A percentile compares a stretch with the other conserved stretches of the same genome.
These are phyloP conservation scores for Trichosporon inkin DNA, from an alignment of 1,284 basidiomycete species.

Conservation along the genomic window DNA sequence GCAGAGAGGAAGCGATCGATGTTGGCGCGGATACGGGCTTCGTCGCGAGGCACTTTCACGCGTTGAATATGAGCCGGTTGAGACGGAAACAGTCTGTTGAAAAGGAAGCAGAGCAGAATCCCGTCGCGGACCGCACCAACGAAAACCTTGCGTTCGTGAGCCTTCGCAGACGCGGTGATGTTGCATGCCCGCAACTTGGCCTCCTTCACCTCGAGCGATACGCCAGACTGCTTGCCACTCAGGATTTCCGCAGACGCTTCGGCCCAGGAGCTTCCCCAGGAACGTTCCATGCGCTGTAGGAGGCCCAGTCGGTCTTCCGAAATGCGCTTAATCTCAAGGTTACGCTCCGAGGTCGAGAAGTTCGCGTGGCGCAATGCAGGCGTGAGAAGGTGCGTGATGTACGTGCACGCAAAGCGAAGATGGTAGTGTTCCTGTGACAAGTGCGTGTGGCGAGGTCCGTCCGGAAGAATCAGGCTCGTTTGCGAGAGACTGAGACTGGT, in stretches of 20 bases:
- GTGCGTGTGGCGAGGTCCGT: constrained; percentile 12
- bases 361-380: constrained; percentile 31
- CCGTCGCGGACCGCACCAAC: constrained; percentile 73
- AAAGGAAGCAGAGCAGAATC: constrained; percentile 69
- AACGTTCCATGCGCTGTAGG: constrained; percentile 63
- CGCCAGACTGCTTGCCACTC: constrained; percentile 18
- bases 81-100: constrained; percentile 40
- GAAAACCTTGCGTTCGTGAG: constrained; percentile 66
- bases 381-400: constrained; percentile 39
- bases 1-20: constrained; percentile 38
- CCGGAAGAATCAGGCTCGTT: constrained; percentile 19
- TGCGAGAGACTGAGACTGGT: constrained; percentile 20
- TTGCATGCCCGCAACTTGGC: constrained; percentile 48
- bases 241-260: constrained; percentile 27
- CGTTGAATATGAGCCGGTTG: constrained; percentile 36
- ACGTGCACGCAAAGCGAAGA: constrained; percentile 41
- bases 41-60: constrained; percentile 40
- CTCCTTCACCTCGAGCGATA: constrained; percentile 40
- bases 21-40: constrained; percentile 34
- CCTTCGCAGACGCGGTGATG: constrained; percentile 60
- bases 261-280: constrained; percentile 61
- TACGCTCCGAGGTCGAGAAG: constrained; percentile 31
- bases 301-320: constrained; percentile 63
- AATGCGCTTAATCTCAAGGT: constrained; percentile 52
- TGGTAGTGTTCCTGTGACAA: constrained; percentile 44